phyloP scores from a whole-genome alignment of 1,284 basidiomycete genomes.

The Mrakiaceae sp. region DNA sequence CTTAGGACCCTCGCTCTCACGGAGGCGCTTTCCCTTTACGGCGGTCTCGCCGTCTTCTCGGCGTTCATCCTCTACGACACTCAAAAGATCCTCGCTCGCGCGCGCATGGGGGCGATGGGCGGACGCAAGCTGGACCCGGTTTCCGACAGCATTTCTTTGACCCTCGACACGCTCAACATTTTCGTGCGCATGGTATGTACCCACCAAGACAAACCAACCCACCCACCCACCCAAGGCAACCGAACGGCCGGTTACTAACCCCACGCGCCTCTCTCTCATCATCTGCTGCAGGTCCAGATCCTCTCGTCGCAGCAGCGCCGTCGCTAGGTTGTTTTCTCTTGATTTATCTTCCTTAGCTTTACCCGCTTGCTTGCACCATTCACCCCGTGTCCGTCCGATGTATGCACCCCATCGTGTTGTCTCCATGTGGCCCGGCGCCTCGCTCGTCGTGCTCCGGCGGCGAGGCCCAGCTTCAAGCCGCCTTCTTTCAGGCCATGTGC shows the following conservation, averaged over 20 bases:
- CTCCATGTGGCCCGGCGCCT: too few species aligned
- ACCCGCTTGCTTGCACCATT: too few species aligned
- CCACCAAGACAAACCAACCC: too few species aligned
- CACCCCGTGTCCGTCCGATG: too few species aligned
- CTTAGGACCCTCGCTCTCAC: constrained; percentile 61
- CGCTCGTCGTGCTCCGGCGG: too few species aligned
- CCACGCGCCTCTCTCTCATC: neutral
- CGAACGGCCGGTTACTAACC: too few species aligned
- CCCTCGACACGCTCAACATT: constrained; percentile 80
- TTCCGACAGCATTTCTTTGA: constrained; percentile 63
- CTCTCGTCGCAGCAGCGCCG: constrained; percentile 1
- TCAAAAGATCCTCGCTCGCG: constrained; percentile 57
- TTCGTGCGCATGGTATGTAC: constrained; percentile 38
- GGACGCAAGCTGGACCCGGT: constrained; percentile 59
- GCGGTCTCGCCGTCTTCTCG: constrained; percentile 75
- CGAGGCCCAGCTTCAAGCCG: too few species aligned
- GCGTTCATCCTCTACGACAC: constrained; percentile 77
- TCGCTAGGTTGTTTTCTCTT: too few species aligned
- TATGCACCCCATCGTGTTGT: too few species aligned
- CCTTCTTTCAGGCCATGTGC: too few species aligned
- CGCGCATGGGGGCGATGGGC: constrained; percentile 59
- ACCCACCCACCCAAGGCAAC: too few species aligned
- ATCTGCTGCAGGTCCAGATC: constrained; percentile 1
- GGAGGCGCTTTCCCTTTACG: constrained; percentile 66
- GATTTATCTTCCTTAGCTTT: too few species aligned